A percentile compares a stretch with the other conserved stretches of the same genome.
These are phyloP conservation scores for Sparassis latifolia DNA, from an alignment of 1,284 basidiomycete genomes.

Conservation along the genomic window DNA sequence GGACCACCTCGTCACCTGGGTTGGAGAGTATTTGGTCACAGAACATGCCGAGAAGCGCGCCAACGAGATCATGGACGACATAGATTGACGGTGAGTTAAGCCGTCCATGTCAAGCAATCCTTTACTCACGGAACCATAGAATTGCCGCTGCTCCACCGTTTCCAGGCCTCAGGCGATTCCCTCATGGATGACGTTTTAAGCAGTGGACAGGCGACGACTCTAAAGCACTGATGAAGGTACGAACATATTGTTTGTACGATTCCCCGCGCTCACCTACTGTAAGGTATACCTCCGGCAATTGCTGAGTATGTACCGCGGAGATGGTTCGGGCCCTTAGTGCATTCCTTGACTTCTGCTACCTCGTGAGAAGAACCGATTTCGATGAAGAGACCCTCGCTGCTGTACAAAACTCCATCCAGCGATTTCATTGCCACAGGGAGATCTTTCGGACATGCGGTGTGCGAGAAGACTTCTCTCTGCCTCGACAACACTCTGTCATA, in stretches of 20 bases:
- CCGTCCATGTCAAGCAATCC: background rate
- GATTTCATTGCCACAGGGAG: slow-evolving; percentile 8
- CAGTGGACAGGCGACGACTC: slow-evolving; percentile 20
- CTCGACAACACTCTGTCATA: slow-evolving; percentile 11
- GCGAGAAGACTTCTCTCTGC: slow-evolving; percentile 8
- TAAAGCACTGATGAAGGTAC: slow-evolving; percentile 17
- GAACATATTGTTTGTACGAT: background rate
- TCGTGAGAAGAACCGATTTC: slow-evolving; percentile 1
- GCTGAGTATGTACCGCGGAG: slow-evolving; percentile 11
- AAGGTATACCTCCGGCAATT: slow-evolving; percentile 20
- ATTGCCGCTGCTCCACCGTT: slow-evolving; percentile 13
- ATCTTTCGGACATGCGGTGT: slow-evolving; percentile 8
- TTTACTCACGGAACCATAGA: background rate
- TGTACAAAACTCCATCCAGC: slow-evolving; percentile 4
- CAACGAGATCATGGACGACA: slow-evolving; percentile 6
- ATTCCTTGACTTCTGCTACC: slow-evolving; percentile 14
- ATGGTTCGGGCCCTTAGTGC: slow-evolving; percentile 13
- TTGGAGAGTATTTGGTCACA: slow-evolving; percentile 3
- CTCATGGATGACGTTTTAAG: slow-evolving; percentile 15
- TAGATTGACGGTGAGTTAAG: slow-evolving; percentile 14
- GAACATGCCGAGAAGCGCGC: background rate
- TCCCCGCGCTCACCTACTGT: background rate
- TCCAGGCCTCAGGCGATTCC: slow-evolving; percentile 12
- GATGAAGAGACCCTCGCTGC: background rate
- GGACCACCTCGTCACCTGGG: slow-evolving; percentile 17